A percentile compares a stretch with the other conserved stretches of the same genome.
These are phyloP conservation scores for Fallopia convolvulus DNA, from an alignment of 148 eudicot genomes.

Conservation along the genomic window DNA sequence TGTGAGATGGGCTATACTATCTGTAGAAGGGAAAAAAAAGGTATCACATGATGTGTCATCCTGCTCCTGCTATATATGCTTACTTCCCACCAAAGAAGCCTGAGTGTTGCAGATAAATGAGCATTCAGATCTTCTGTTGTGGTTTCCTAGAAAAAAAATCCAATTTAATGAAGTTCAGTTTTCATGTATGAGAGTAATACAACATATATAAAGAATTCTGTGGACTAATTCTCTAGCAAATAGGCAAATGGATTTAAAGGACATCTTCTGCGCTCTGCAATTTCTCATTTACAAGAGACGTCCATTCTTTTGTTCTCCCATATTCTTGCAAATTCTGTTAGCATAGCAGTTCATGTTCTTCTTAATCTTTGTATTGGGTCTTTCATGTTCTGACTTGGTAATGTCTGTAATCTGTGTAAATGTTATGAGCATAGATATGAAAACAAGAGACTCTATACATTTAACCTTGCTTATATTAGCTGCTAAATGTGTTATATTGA, in stretches of 20 bases:
- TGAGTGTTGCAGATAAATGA: neutral
- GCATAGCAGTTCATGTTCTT: neutral
- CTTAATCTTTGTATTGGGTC: neutral
- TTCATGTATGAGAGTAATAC: neutral
- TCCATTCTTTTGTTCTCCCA: neutral
- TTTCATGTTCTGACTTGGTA: neutral
- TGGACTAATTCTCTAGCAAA: conserved; percentile 1
- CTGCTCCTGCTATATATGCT: neutral
- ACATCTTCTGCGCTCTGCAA: neutral
- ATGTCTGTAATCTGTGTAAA: neutral
- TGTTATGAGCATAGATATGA: neutral
- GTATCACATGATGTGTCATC: neutral
- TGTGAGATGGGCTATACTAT: neutral
- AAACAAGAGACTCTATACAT: neutral
- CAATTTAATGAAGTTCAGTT: neutral
- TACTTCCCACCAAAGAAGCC: neutral
- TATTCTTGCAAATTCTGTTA: neutral
- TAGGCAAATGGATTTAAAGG: neutral
- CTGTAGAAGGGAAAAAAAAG: neutral
- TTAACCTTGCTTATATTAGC: neutral
- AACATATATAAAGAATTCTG: neutral
- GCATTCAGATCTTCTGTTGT: neutral
- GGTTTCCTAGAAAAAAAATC: neutral
- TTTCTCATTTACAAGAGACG: neutral
- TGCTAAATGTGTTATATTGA: conserved; percentile 7